phyloP scores from a whole-genome alignment of 805 yeast species.

The Candida awuae region DNA sequence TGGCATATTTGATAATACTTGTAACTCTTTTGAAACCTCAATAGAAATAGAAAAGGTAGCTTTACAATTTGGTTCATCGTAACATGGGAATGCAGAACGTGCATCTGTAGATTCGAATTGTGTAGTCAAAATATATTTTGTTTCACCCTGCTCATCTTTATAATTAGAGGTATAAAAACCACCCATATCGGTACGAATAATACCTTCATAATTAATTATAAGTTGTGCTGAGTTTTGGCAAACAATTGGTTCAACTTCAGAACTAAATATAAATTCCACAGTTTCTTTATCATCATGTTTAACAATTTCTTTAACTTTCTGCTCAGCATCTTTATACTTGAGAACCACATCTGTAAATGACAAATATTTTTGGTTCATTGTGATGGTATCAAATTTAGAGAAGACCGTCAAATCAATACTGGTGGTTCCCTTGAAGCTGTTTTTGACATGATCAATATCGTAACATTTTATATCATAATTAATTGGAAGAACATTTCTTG shows the following conservation, averaged over 20 bases:
- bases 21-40: conserved; percentile 27
- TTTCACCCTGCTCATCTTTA: conserved; percentile 29
- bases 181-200: conserved; percentile 47
- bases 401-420: conserved; percentile 39
- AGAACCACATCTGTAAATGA: conserved; percentile 23
- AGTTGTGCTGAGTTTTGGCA: conserved; percentile 30
- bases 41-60: conserved; percentile 46
- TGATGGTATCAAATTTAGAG: conserved; percentile 36
- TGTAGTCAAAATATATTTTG: conserved; percentile 38
- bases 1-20: conserved; percentile 44
- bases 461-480: conserved; percentile 59
- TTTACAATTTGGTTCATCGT: conserved; percentile 49
- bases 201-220: conserved; percentile 32
- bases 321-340: conserved; percentile 16
- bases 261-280: conserved; percentile 45
- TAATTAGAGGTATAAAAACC: conserved; percentile 47
- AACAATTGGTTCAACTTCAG: conserved; percentile 26
- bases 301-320: conserved; percentile 18
- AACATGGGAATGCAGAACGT: conserved; percentile 49
- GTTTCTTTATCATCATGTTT: conserved; percentile 45
- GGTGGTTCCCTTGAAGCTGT: conserved; percentile 41
- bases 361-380: conserved; percentile 42
- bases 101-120: conserved; percentile 57
- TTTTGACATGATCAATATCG: conserved; percentile 47
- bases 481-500: conserved; percentile 52